Conservation (phyloP, 139 green algal genomes). For the Desmodesmus armatus region DNA sequence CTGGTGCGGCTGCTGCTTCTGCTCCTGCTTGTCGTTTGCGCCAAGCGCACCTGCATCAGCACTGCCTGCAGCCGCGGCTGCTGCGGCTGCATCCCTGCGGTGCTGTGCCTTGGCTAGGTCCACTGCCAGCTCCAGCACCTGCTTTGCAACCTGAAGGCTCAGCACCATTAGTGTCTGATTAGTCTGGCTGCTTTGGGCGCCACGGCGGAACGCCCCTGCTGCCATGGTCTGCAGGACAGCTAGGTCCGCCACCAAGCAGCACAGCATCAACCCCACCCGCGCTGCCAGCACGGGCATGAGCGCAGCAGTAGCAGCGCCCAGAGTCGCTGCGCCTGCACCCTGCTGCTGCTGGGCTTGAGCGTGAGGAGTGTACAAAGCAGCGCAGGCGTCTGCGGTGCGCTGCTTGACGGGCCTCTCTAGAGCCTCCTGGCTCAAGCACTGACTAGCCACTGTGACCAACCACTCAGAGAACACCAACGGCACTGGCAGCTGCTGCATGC, state of each 20-base stretch:
- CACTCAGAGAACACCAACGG: conserved; percentile 29
- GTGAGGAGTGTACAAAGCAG: too few relatives aligned
- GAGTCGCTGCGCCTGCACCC: conserved; percentile 1
- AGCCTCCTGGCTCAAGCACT: neutral
- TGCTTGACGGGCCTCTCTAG: too few relatives aligned
- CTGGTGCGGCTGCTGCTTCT: conserved; percentile 39
- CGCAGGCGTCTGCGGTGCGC: too few relatives aligned
- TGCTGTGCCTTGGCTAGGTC: conserved; percentile 1
- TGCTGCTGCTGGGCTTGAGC: conserved; percentile 17
- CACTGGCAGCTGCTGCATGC: neutral
- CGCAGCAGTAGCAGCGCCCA: neutral
- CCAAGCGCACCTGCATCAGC: neutral
- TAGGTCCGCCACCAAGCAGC: neutral
- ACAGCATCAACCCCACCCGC: conserved; percentile 5
- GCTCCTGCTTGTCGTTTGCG: neutral
- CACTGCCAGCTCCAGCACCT: neutral
- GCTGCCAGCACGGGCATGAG: conserved; percentile 26
- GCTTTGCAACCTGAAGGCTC: conserved; percentile 21
- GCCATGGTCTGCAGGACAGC: neutral
- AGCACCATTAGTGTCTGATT: neutral
- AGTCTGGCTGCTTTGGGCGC: neutral
- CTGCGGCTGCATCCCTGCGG: neutral
- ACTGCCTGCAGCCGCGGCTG: neutral
- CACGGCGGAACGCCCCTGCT: neutral
- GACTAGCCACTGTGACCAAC: neutral